Percentiles rank a stretch among this genome's conserved stretches.
Conservation (phyloP, 805 yeast species). For the Yarrowia alimentaria region DNA sequence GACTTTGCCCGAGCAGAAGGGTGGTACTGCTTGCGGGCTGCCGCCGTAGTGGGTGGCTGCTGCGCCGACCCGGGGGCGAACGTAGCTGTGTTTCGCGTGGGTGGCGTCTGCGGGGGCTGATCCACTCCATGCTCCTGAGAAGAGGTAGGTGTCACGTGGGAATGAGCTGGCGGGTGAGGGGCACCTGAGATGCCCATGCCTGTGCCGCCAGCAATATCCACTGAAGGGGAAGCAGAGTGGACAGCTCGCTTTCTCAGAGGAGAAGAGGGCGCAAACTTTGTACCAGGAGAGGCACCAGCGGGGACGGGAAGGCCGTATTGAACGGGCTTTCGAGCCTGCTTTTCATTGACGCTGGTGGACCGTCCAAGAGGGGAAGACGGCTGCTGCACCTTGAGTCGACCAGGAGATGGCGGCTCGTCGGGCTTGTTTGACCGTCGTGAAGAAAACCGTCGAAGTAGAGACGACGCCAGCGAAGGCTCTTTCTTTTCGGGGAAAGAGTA, state of each 20-base stretch:
- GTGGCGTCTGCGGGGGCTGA: slow-evolving; percentile 7
- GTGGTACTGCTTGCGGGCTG: slow-evolving; percentile 47
- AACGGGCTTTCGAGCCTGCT: slow-evolving; percentile 33
- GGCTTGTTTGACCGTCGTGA: slow-evolving; percentile 28
- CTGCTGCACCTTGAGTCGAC: slow-evolving; percentile 19
- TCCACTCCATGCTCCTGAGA: slow-evolving; percentile 6
- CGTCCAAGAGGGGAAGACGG: slow-evolving; percentile 28
- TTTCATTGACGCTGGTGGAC: slow-evolving; percentile 31
- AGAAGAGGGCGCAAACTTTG: neutral
- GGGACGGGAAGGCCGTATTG: slow-evolving; percentile 13
- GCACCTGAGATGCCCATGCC: too few relatives aligned
- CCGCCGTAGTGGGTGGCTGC: slow-evolving; percentile 30
- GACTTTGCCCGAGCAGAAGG: slow-evolving; percentile 89
- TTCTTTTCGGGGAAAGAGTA: slow-evolving; percentile 19
- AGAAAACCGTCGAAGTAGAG: slow-evolving; percentile 33
- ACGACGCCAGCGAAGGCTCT: slow-evolving; percentile 31
- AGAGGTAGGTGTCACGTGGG: neutral
- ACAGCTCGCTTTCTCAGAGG: slow-evolving; percentile 21
- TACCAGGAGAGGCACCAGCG: neutral
- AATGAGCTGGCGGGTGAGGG: slow-evolving; percentile 1
- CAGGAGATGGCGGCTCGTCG: slow-evolving; percentile 3
- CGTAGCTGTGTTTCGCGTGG: slow-evolving; percentile 2
- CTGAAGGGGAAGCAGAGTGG: slow-evolving; percentile 23
- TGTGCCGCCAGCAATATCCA: slow-evolving; percentile 17
- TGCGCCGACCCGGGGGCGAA: slow-evolving; percentile 29